phyloP scores from a whole-genome alignment of 75 land plant species.

The Cryptomeria japonica region DNA sequence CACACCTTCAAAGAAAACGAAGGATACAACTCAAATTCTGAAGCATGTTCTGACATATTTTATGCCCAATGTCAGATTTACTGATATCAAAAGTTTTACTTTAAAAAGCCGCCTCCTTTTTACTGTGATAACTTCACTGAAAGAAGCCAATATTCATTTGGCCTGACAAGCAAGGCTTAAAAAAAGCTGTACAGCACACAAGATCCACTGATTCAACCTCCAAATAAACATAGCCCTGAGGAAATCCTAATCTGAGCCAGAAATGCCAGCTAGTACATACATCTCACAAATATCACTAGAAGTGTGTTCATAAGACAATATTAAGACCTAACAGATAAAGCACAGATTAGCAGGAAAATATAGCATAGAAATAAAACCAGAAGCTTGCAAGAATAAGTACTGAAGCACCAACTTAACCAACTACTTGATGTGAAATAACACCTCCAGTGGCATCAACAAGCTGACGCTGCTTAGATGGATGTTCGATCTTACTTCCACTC shows the following conservation, averaged over 20 bases:
- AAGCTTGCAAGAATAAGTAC: constrained; percentile 1
- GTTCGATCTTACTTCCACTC: constrained; percentile 20
- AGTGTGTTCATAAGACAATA: background rate
- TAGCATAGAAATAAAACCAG: background rate
- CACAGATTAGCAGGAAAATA: background rate
- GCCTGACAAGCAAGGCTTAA: background rate
- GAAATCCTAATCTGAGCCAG: background rate
- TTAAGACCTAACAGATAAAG: background rate
- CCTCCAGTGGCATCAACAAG: constrained; percentile 36
- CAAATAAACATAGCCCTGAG: background rate
- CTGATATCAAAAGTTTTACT: background rate
- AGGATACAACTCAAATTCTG: constrained; percentile 5
- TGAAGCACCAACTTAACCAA: constrained; percentile 17
- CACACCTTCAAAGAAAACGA: background rate
- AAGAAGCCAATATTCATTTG: constrained; percentile 2
- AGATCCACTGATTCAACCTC: background rate
- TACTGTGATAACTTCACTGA: background rate
- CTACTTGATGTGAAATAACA: constrained; percentile 32
- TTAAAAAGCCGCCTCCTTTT: background rate
- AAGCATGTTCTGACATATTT: background rate
- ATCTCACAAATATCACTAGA: background rate
- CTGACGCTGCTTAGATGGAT: constrained; percentile 25
- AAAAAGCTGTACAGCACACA: constrained; percentile 4
- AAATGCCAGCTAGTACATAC: constrained; percentile 5
- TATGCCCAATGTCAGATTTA: background rate